Evolutionary conservation across 1,284 basidiomycete species (phyloP).

Genomic region (Puccinia polysora): DNA sequence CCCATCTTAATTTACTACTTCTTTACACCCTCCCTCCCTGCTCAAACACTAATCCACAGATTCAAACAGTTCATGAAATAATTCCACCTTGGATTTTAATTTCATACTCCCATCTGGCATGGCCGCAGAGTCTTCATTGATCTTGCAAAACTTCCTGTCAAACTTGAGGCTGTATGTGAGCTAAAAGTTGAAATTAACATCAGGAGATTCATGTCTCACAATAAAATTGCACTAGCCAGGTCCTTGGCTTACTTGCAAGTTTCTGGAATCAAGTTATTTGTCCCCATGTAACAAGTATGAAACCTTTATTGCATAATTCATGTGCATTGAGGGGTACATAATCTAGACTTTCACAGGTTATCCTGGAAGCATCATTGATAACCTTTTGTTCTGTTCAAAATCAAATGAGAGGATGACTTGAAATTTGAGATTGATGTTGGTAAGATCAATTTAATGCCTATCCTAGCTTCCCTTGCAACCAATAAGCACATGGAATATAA

Average conservation of each 20-base stretch:
- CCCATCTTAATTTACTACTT: no score
- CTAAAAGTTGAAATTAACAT: neutral
- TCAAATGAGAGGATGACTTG: neutral
- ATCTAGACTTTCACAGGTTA: conserved; percentile 12
- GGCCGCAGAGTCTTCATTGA: conserved; percentile 20
- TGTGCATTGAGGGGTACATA: conserved; percentile 33
- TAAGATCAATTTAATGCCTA: conserved; percentile 39
- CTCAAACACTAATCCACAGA: neutral
- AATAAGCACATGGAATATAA: conserved; percentile 43
- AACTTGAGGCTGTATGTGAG: conserved; percentile 14
- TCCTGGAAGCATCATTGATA: conserved; percentile 29
- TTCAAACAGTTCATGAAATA: no score
- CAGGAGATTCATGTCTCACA: neutral
- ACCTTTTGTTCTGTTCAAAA: conserved; percentile 30
- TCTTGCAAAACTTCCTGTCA: conserved; percentile 33
- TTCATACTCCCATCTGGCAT: conserved; percentile 41
- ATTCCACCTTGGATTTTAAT: conserved; percentile 42
- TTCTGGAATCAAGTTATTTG: conserved; percentile 40
- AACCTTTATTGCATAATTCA: conserved; percentile 38
- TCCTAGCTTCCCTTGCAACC: conserved; percentile 34
- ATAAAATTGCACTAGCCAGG: conserved; percentile 25
- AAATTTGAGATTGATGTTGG: neutral
- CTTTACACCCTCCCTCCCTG: no score
- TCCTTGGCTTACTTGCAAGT: conserved; percentile 38
- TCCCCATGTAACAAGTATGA: conserved; percentile 43